Evolutionary conservation across 441 rosid species (phyloP), one percentile per base, ranked within the genome.

Genomic region (Biscutella auriculata): DNA sequence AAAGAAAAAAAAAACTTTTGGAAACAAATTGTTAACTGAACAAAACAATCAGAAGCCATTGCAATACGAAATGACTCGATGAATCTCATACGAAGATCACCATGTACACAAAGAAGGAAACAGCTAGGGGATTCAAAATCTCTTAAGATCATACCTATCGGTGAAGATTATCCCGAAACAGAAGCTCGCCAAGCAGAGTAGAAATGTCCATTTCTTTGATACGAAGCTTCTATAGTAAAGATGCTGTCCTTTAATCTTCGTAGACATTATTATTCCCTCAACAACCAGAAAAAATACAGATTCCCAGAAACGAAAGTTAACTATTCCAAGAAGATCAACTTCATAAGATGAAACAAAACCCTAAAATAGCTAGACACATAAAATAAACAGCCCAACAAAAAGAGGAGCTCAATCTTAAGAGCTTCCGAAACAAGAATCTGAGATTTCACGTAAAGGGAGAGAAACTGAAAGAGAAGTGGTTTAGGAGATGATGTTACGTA

Each of bases 161-260:
- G 94, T 81, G 80, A 88, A 82, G 76, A 92, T 63, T 65, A 88
- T 75, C 8, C 97, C 98, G 37, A 82, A 80, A 69, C 82, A 88
- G 82, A 92, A 92, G 62, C 92, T 74, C 8, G 75, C 82, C 43
- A 86, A 58, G 54, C 98, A 86, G 57, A 92, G 83, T 43, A 84
- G 51, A 50, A 84, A 67, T 9, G 87, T 77, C 95, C 92, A 86
- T 76, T 73, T 88, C 56, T 71, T 81, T 1, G 97, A 74, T 15
- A 88, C 51, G 44, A 73, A 71, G 65, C 65, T 81, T 68, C 62
- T 84, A 42, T 52, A 49, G 16, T 53, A 51, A 67, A 73, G 19
- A 60, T 56, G 75, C 59, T 84, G 96, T 62, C 60, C 60, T 57
- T 68, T 63, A 37, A 55, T 62, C 65, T 63, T 68, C 41, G 48